Evolutionary conservation across 208 protist species (phyloP), one percentile per base, ranked within the genome.

Genomic region (Leishmania aethiopica): DNA sequence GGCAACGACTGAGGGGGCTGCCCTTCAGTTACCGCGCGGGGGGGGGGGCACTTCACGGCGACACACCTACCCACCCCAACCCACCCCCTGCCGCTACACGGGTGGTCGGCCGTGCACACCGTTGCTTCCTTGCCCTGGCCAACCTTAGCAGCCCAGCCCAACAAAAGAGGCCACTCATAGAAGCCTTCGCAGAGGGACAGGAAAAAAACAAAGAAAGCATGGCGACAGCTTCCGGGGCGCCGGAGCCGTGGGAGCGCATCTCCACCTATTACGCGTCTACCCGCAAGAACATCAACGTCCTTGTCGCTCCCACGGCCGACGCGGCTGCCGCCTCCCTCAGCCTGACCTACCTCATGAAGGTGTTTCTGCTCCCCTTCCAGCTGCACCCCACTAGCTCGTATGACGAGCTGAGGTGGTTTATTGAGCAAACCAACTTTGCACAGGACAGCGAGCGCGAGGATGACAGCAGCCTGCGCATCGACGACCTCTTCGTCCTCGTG

Each of bases 401-500:
- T 78, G 88, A 91, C 1, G 95, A 96, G 79, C 82, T 93, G 11
- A 59, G 32, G 25, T 76, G 82, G 7, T 86, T 94, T 40, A 75
- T 97, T 25, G 84, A 84, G 69, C 87, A 89, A 32, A 88, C 87
- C 19, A 95, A 91, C 81, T 77, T 89, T 47, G 90, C 85, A 0
- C 92, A 97, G 67, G 91, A 95, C 49, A 87, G 84, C 66, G 86
- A 90, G 45, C 73, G 85, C 15, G 64, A 82, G 3, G 81, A 82
- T 1, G 86, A 88, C 17, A 77, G 32, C 51, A 62, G 75, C 28
- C 77, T 82, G 5, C 66, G 82, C 37, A 55, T 85, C 28, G 86
- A 87, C 32, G 95, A 97, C 79, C 84, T 96, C 37, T 97, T 95
- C 79, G 35, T 97, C 11, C 88, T 97, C 28, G 82, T 97, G 49